A percentile compares a stretch with the other conserved stretches of the same genome.
These are phyloP conservation scores for Hypoxylon sp. DNA, from an alignment of 2,329 filamentous ascomycete genomes.

Conservation along the genomic window DNA sequence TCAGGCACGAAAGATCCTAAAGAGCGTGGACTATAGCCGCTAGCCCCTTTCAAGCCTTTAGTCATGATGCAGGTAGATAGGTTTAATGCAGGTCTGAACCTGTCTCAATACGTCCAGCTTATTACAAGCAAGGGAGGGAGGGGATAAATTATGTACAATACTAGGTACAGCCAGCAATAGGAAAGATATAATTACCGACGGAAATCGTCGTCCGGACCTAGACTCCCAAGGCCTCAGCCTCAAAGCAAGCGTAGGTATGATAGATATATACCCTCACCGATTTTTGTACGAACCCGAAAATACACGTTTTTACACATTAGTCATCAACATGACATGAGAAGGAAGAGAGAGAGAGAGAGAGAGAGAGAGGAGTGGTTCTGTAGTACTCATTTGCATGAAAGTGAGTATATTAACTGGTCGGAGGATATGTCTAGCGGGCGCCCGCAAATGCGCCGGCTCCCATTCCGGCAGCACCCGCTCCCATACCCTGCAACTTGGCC, in stretches of 20 bases:
- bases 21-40: conserved; percentile 1
- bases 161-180: conserved; percentile 33
- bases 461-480: conserved; percentile 36
- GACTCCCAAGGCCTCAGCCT: conserved; percentile 14
- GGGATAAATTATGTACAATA: conserved; percentile 36
- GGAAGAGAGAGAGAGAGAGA: no score
- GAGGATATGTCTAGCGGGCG: conserved; percentile 33
- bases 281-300: conserved; percentile 22
- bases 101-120: conserved; percentile 7
- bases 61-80: conserved; percentile 5
- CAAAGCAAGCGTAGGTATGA: not conserved
- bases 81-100: conserved; percentile 5
- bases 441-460: conserved; percentile 40
- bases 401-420: conserved; percentile 6
- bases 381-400: conserved; percentile 9
- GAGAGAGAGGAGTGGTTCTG: conserved; percentile 28
- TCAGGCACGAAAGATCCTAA: not conserved
- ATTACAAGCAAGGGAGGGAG: conserved; percentile 24
- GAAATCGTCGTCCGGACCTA: conserved; percentile 20
- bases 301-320: conserved; percentile 9
- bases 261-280: not conserved
- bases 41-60: no score
- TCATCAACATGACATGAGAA: conserved; percentile 15
- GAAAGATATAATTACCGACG: conserved; percentile 23
- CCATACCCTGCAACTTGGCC: conserved; percentile 71